Base-by-base conservation (phyloP, 1,284 basidiomycete species). In the Malassezia dermatis region DNA sequence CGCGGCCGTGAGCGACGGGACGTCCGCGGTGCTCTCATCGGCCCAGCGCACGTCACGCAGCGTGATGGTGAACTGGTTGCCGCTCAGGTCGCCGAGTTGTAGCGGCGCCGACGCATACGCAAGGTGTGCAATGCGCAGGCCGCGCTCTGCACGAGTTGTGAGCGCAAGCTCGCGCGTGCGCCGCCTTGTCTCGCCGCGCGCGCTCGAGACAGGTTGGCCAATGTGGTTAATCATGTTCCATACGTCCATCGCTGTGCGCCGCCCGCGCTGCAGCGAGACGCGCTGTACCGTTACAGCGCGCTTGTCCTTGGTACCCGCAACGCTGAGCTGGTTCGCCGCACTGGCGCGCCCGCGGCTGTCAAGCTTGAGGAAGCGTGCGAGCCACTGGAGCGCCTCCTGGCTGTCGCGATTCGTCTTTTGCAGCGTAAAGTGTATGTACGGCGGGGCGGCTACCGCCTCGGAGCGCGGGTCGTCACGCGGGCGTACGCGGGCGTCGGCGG, bases 351-450 rank as follows among this genome's bases (percentile, higher is more conserved):
- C 53, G 2, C 47, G 41, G 8, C 59, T 58, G 15, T 61, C 58
- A 0, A 72, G 50, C n/a, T 58, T 48, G 23, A 66, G 84, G 80
- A 55, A 55, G 26, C 66, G 63, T 53, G 85, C 84, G 24, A 98
- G 79, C 39, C 82, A 80, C 0, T 82, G 80, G 21, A 98, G 81
- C 1, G 89, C 89, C 69, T 98, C 94, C 74, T 95, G 90, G 3
- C 89, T 93, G 71, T 99, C 94, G 41, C 94, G 84, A 68, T 96
- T 99, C 15, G 90, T 89, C 77, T 99, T 99, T 73, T 95, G 93
- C 35, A 99, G 78, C 0, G 89, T 89, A 75, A 98, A 95, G 71
- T 96, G 90, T 57, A 98, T 90, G 75, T 88, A 99, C 0, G 86
- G 86, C 0, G 79, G 78, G 1, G 62, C 59, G 8, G 32, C 76